Conservation (phyloP, 805 yeast species). For the Nakazawaea populi region DNA sequence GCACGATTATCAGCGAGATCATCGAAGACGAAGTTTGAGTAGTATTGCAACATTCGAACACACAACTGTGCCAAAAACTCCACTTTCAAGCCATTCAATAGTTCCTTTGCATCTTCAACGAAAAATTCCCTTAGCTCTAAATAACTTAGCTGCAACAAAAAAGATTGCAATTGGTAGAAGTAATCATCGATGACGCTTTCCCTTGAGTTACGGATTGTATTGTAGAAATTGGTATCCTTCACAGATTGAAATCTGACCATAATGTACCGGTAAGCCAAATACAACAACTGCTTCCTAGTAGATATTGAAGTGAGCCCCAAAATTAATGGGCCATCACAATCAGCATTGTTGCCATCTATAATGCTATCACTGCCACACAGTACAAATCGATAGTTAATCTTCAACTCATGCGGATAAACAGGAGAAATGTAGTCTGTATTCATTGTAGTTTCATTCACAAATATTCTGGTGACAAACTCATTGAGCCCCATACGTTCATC, state of each 20-base stretch:
- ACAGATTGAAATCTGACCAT: conserved; percentile 10
- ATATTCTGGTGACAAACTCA: conserved; percentile 12
- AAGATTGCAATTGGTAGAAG: conserved; percentile 13
- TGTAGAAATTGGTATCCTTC: conserved; percentile 7
- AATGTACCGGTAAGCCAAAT: conserved; percentile 1
- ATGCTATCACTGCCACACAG: not conserved
- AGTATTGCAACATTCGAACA: not conserved
- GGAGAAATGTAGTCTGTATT: conserved; percentile 1
- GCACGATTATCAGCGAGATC: not conserved
- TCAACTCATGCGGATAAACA: conserved; percentile 5
- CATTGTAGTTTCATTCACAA: conserved; percentile 15
- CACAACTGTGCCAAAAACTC: not conserved
- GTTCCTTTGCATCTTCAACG: not conserved
- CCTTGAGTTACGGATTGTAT: conserved; percentile 12
- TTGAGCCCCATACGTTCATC: conserved; percentile 10
- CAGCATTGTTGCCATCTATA: conserved; percentile 1
- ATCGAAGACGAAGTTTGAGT: not conserved
- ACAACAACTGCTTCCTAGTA: conserved; percentile 12
- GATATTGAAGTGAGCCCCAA: conserved; percentile 15
- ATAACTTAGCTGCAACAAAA: not conserved
- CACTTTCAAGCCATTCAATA: not conserved
- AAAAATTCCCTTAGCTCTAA: conserved; percentile 8
- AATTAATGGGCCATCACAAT: not conserved
- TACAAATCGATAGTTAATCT: conserved; percentile 3
- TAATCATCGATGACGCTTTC: conserved; percentile 9